phyloP scores from a whole-genome alignment of 208 protist species.

The Wallacemonas sp. region DNA sequence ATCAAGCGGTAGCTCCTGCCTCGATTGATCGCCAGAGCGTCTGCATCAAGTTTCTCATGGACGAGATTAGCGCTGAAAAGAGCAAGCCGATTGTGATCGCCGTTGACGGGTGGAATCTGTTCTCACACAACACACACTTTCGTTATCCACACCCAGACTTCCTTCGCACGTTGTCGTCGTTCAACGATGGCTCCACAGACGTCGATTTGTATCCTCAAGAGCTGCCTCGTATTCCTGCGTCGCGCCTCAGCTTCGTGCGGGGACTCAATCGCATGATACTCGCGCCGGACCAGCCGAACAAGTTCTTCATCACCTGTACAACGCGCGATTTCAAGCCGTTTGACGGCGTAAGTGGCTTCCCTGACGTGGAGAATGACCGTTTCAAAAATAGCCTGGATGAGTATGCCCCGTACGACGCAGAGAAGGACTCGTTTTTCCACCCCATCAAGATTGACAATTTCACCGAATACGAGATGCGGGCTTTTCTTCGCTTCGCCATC shows the following conservation, averaged over 20 bases:
- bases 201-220: constrained; percentile 89
- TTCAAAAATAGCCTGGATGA: constrained; percentile 85
- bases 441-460: constrained; percentile 87
- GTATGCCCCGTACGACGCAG: constrained; percentile 86
- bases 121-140: constrained; percentile 91
- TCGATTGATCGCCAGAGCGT: constrained; percentile 91
- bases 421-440: constrained; percentile 91
- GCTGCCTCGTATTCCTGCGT: constrained; percentile 85
- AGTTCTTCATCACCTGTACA: constrained; percentile 91
- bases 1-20: constrained; percentile 70
- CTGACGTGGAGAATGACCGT: constrained; percentile 79
- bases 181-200: constrained; percentile 80
- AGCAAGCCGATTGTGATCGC: constrained; percentile 82
- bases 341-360: constrained; percentile 84
- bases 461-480: constrained; percentile 89
- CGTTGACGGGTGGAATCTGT: constrained; percentile 90
- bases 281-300: constrained; percentile 72
- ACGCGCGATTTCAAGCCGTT: constrained; percentile 91
- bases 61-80: constrained; percentile 87
- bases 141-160: constrained; percentile 91
- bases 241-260: constrained; percentile 87
- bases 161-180: constrained; percentile 74
- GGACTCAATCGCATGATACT: constrained; percentile 90
- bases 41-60: constrained; percentile 88
- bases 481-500: constrained; percentile 85